Base-by-base conservation (phyloP, 2,329 filamentous ascomycete genomes). In the Cryphonectria carpinicola region DNA sequence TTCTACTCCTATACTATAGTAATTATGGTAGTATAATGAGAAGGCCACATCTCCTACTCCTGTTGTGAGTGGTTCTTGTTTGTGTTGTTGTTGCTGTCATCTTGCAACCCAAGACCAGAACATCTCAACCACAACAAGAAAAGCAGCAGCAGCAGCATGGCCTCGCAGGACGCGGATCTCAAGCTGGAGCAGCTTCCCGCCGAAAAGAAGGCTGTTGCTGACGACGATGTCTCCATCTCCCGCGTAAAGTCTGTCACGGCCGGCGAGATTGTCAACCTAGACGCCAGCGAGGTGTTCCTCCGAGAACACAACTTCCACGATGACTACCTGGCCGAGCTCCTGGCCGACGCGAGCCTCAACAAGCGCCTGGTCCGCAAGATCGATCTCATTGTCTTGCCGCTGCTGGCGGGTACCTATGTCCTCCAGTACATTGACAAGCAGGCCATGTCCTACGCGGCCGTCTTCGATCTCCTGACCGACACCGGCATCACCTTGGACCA, bases 381-480 rank as follows among this genome's bases (percentile, higher is more conserved):
- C 61, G 87, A 88, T 70, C 78, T 82, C 70, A 75, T 82, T 0
- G 74, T 89, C 11, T 80, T 88, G 72, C 87, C 87, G 0, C 79
- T 88, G 7, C 81, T 89, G 3, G 82, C 81, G 52, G 81, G 82
- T 0, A 86, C 84, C 0, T 87, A 83, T 64, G 77, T 84, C 3
- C 78, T 88, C 7, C 86, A 88, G 73, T 88, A 86, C 71, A 85
- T 88, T 74, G 86, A 88, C 77, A 89, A 89, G 77, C 83, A 85
- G 72, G 84, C 86, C 0, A 78, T 88, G 6, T 82, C 82, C 0
- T 88, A 88, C 75, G 82, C 84, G 0, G 86, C 86, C 1, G 85
- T 89, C 0, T 88, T 88, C 71, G 87, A 88, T 64, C 79, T 89
- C 0, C 84, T 88, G 71, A 77, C 78, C 17, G 82, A 82, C 32